Conservation (phyloP, 2,329 filamentous ascomycete genomes). For the Chaetomium globosum region DNA sequence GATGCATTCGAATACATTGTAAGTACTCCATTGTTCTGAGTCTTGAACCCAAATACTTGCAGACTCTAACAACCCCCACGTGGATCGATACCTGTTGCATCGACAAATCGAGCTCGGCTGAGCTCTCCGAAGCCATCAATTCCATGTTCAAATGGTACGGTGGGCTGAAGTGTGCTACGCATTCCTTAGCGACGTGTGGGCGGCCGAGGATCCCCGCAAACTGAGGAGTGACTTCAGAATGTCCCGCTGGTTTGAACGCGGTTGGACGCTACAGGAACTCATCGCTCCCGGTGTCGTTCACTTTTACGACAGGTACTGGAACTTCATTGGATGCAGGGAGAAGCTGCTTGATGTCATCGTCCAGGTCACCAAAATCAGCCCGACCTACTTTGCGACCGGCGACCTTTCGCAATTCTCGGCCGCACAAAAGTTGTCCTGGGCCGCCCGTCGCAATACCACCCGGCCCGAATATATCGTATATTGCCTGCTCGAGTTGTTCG, state of each 20-base stretch:
- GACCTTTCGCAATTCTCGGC: conserved; percentile 30
- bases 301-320: conserved; percentile 32
- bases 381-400: conserved; percentile 13
- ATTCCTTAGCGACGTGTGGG: conserved; percentile 29
- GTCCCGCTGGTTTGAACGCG: conserved; percentile 28
- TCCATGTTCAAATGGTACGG: conserved; percentile 36
- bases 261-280: conserved; percentile 30
- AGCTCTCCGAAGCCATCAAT: conserved; percentile 35
- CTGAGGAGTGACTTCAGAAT: conserved; percentile 5
- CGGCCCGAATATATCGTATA: conserved; percentile 47
- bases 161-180: conserved; percentile 33
- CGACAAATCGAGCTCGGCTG: conserved; percentile 36
- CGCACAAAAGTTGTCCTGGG: conserved; percentile 47
- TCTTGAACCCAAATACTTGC: too few relatives aligned
- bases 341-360: conserved; percentile 18
- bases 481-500: conserved; percentile 48
- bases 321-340: conserved; percentile 23
- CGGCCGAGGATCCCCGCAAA: neutral
- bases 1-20: conserved; percentile 31
- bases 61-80: neutral
- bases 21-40: neutral
- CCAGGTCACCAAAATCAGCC: conserved; percentile 21
- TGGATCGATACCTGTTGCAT: conserved; percentile 40
- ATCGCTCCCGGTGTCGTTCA: conserved; percentile 17
- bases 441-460: conserved; percentile 40